Conservation (phyloP, 2,329 filamentous ascomycete species). For the Penicillium psychrosexuale region DNA sequence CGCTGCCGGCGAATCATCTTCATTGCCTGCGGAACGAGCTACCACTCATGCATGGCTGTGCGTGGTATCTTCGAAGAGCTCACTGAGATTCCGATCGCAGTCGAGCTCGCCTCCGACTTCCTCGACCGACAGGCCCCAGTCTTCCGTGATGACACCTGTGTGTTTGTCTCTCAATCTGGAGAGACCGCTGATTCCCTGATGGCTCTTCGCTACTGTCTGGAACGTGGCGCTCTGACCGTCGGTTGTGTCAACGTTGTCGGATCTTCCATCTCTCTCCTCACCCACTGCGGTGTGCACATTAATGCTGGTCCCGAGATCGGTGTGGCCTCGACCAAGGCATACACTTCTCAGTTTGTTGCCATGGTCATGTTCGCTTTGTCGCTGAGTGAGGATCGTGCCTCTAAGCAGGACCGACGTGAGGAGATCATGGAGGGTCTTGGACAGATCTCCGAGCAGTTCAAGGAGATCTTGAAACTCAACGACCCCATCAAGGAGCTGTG, state of each 20-base stretch:
- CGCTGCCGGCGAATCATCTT: slow-evolving; percentile 97
- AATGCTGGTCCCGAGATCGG: slow-evolving; percentile 98
- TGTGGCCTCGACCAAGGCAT: slow-evolving; percentile 98
- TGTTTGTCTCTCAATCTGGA: slow-evolving; percentile 97
- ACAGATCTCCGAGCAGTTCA: slow-evolving; percentile 87
- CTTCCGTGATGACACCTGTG: slow-evolving; percentile 98
- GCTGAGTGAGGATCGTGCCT: slow-evolving; percentile 91
- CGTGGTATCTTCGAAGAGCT: slow-evolving; percentile 97
- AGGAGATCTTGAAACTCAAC: slow-evolving; percentile 84
- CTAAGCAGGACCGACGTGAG: slow-evolving; percentile 84
- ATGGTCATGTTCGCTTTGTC: slow-evolving; percentile 99
- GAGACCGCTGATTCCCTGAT: slow-evolving; percentile 97
- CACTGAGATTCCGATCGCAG: slow-evolving; percentile 94
- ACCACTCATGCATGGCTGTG: slow-evolving; percentile 99
- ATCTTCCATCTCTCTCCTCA: slow-evolving; percentile 96
- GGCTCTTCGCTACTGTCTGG: slow-evolving; percentile 95
- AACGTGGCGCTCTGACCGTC: slow-evolving; percentile 94
- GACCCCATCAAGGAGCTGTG: slow-evolving; percentile 93
- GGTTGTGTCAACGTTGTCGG: slow-evolving; percentile 98
- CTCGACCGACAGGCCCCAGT: slow-evolving; percentile 93
- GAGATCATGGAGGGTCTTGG: slow-evolving; percentile 94
- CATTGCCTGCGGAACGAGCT: slow-evolving; percentile 97
- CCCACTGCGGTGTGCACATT: slow-evolving; percentile 99
- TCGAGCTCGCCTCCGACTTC: slow-evolving; percentile 97
- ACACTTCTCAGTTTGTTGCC: slow-evolving; percentile 98